These are phyloP conservation scores for Keqinozyma sinolaborantium DNA, from an alignment of 1,139 yeast species.

Conservation along the genomic window DNA sequence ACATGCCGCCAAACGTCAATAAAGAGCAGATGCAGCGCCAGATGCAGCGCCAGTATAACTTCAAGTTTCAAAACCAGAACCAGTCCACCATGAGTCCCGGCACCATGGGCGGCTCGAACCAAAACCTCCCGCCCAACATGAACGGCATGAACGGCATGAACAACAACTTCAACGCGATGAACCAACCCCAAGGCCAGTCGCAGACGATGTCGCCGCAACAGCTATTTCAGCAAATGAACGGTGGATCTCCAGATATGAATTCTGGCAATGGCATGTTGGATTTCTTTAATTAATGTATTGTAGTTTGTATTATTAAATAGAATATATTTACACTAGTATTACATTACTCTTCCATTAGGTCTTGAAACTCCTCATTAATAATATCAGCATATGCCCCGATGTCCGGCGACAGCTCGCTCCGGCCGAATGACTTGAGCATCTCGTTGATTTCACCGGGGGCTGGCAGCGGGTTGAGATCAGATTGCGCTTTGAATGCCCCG, in stretches of 20 bases:
- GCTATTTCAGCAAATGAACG: constrained; percentile 25
- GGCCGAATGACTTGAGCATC: constrained; percentile 7
- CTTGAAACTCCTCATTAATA: constrained; percentile 39
- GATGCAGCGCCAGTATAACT: not conserved
- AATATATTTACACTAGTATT: constrained; percentile 1
- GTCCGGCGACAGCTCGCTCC: constrained; percentile 1
- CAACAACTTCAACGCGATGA: not conserved
- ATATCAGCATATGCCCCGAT: constrained; percentile 30
- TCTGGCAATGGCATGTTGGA: constrained; percentile 13
- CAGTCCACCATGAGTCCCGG: constrained; percentile 1
- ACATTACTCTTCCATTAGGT: constrained; percentile 20
- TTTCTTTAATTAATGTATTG: constrained; percentile 10
- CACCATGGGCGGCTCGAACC: not conserved
- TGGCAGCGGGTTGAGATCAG: constrained; percentile 1
- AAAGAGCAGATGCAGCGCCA: not conserved
- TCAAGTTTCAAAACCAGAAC: constrained; percentile 1
- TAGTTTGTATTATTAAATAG: constrained; percentile 3
- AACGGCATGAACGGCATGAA: no score
- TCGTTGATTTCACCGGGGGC: constrained; percentile 8
- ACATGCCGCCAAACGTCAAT: constrained; percentile 7
- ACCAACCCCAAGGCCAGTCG: constrained; percentile 9
- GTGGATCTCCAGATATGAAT: constrained; percentile 13
- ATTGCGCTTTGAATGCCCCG: constrained; percentile 1
- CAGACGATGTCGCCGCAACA: constrained; percentile 39
- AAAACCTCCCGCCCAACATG: not conserved